Conservation (phyloP, 495 filamentous ascomycete genomes). For the Penicillium cataractarum region DNA sequence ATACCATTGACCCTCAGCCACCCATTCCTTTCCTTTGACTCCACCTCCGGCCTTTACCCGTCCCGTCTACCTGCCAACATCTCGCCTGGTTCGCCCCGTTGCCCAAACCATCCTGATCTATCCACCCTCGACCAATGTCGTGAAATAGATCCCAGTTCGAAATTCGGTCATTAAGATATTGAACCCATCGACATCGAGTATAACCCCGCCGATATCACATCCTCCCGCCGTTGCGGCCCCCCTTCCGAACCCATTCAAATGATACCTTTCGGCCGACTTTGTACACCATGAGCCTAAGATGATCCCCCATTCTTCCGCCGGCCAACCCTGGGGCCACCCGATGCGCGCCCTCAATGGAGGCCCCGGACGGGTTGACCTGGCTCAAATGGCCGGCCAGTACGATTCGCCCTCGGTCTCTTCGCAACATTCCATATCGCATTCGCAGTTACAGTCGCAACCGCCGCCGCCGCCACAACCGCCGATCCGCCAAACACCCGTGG, state of each 20-base stretch:
- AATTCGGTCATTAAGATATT: not conserved
- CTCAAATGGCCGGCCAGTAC: slow-evolving; percentile 29
- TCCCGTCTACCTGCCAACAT: not conserved
- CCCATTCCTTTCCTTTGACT: not conserved
- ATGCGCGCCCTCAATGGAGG: slow-evolving; percentile 44
- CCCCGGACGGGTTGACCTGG: slow-evolving; percentile 36
- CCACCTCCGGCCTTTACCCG: not conserved
- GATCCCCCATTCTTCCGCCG: slow-evolving; percentile 52
- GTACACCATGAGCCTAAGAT: slow-evolving; percentile 52
- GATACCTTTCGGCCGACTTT: slow-evolving; percentile 20
- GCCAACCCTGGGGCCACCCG: slow-evolving; percentile 47
- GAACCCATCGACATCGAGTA: not conserved
- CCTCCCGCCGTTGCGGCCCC: not conserved
- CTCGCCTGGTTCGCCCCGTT: slow-evolving; percentile 2
- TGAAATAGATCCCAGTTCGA: not conserved
- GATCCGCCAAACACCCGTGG: slow-evolving; percentile 38
- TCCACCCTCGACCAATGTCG: not conserved
- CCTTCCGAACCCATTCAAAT: slow-evolving; percentile 15
- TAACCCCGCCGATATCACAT: not conserved
- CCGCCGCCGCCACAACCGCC: slow-evolving; percentile 23
- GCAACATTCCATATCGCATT: slow-evolving; percentile 22
- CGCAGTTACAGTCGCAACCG: slow-evolving; percentile 5
- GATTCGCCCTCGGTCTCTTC: slow-evolving; percentile 35
- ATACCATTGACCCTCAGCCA: not conserved
- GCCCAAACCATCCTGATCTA: not conserved